Evolutionary conservation across 1,284 basidiomycete genomes (phyloP).

Genomic region (Melanopsichium pennsylvanicum): DNA sequence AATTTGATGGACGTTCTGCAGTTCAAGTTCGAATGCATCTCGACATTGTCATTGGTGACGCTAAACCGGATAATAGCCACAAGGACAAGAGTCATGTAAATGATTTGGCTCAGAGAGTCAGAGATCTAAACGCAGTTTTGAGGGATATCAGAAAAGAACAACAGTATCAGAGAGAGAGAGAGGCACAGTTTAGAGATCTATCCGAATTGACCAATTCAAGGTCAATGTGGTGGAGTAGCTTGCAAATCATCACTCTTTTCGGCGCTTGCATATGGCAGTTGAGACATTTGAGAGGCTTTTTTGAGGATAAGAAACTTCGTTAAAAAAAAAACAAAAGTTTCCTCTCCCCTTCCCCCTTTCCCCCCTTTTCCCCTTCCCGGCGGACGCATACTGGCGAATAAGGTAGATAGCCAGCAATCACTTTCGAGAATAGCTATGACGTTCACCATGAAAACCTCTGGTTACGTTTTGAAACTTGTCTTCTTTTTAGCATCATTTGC

Average conservation of each 20-base stretch:
- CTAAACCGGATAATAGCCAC: constrained; percentile 74
- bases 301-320: constrained; percentile 63
- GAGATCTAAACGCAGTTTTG: constrained; percentile 90
- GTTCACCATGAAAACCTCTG: too few relatives aligned
- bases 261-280: constrained; percentile 91
- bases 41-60: constrained; percentile 87
- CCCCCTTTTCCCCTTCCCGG: too few relatives aligned
- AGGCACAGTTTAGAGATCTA: constrained; percentile 87
- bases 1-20: constrained; percentile 69
- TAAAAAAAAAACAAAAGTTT: too few relatives aligned
- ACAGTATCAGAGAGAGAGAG: constrained; percentile 92
- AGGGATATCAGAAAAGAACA: constrained; percentile 93
- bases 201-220: constrained; percentile 86
- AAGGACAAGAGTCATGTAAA: constrained; percentile 74
- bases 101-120: constrained; percentile 83
- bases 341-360: too few relatives aligned
- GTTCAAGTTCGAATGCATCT: constrained; percentile 93
- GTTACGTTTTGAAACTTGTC: too few relatives aligned
- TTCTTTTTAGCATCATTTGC: too few relatives aligned
- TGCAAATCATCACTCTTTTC: constrained; percentile 84
- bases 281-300: constrained; percentile 73
- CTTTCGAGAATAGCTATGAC: too few relatives aligned
- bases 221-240: constrained; percentile 90
- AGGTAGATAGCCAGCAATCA: too few relatives aligned
- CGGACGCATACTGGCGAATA: too few relatives aligned